phyloP scores from a whole-genome alignment of 2,329 filamentous ascomycete genomes.

The Fusarium sp. region DNA sequence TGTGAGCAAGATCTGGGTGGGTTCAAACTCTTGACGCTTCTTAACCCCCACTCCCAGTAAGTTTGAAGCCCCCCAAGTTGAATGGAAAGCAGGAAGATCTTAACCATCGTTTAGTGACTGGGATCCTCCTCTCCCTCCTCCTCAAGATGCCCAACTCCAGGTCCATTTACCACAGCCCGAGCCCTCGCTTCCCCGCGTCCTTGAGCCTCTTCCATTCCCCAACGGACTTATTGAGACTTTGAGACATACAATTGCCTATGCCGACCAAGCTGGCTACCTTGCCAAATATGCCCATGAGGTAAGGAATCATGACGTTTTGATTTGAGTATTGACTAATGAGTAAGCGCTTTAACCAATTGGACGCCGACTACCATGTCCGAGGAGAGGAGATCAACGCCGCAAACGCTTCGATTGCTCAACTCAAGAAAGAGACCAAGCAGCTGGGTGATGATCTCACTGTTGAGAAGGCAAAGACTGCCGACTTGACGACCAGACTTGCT shows the following conservation, averaged over 20 bases:
- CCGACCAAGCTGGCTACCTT: slow-evolving; percentile 30
- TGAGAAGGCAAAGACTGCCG: neutral
- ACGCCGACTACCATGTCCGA: neutral
- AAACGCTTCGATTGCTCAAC: neutral
- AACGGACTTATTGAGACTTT: slow-evolving; percentile 29
- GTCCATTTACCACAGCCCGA: slow-evolving; percentile 26
- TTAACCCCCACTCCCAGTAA: slow-evolving; percentile 32
- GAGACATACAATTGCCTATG: slow-evolving; percentile 17
- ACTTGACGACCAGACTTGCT: neutral
- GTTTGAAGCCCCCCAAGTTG: neutral
- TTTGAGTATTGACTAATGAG: neutral
- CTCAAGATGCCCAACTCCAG: slow-evolving; percentile 20
- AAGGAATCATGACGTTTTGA: rapidly evolving
- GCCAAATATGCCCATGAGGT: slow-evolving; percentile 10
- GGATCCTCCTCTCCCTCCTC: slow-evolving; percentile 1
- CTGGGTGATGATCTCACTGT: neutral
- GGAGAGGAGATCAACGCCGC: neutral
- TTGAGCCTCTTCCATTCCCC: slow-evolving; percentile 32
- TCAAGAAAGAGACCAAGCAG: neutral
- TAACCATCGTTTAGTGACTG: neutral
- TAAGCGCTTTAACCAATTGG: slow-evolving; percentile 2
- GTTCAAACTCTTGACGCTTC: slow-evolving; percentile 11
- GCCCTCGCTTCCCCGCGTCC: slow-evolving; percentile 13
- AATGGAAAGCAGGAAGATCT: rapidly evolving
- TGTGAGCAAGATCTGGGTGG: neutral